phyloP scores from a whole-genome alignment of 768 basidiomycete genomes.

The Lenzites betulinus region DNA sequence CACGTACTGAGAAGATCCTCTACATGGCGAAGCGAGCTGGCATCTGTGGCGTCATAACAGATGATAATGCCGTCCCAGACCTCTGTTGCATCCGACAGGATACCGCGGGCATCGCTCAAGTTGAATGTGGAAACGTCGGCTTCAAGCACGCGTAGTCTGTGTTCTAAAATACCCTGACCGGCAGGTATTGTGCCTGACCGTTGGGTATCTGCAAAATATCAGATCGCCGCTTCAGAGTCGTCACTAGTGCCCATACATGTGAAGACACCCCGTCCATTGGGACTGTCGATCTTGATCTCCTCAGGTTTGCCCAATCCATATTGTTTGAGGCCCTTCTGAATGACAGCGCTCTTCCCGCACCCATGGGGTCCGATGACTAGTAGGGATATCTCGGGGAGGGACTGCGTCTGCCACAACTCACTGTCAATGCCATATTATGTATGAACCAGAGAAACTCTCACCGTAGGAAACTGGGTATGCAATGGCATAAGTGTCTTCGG shows the following conservation, averaged over 20 bases:
- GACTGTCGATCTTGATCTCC: conserved; percentile 20
- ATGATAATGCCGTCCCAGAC: conserved; percentile 70
- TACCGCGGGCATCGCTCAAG: conserved; percentile 21
- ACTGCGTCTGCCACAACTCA: not conserved
- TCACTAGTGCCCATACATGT: conserved; percentile 32
- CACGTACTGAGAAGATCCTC: conserved; percentile 71
- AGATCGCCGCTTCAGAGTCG: conserved; percentile 29
- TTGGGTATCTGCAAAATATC: conserved; percentile 40
- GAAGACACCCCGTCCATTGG: conserved; percentile 21
- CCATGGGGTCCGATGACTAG: conserved; percentile 77
- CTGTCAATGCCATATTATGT: not conserved
- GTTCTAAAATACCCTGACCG: conserved; percentile 15
- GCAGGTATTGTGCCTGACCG: conserved; percentile 39
- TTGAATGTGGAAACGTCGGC: conserved; percentile 36
- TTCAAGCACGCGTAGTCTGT: conserved; percentile 34
- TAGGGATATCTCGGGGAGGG: conserved; percentile 50
- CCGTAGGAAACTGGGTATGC: conserved; percentile 31
- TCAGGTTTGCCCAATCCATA: conserved; percentile 47
- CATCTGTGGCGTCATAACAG: conserved; percentile 78
- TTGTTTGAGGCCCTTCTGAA: conserved; percentile 71
- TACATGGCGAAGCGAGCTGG: conserved; percentile 64
- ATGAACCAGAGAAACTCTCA: not conserved
- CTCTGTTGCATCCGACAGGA: conserved; percentile 15
- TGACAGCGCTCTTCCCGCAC: conserved; percentile 86
- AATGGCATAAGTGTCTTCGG: conserved; percentile 26